Evolutionary conservation across 352 stramenopile species (phyloP).

Genomic region (Phytophthora syringae): DNA sequence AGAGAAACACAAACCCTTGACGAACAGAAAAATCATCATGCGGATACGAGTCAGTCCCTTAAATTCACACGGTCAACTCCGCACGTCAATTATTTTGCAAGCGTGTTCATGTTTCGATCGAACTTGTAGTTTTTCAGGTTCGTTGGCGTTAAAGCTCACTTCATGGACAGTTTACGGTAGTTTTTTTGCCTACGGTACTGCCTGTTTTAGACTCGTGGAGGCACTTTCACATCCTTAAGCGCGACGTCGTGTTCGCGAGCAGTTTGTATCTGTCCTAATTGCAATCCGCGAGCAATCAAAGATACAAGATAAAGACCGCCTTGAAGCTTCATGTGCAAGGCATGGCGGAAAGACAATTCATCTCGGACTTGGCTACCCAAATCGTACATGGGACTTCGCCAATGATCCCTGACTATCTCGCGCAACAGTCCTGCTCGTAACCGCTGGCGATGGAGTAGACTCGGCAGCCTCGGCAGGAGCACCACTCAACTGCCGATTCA

Average conservation of each 20-base stretch:
- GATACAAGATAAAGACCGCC: neutral
- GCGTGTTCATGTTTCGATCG: too few relatives aligned
- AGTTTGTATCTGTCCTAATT: constrained; percentile 93
- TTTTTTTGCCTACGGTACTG: too few relatives aligned
- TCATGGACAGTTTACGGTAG: too few relatives aligned
- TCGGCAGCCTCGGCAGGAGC: neutral
- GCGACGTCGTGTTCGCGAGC: constrained; percentile 98
- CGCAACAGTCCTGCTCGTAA: neutral
- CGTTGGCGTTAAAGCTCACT: neutral
- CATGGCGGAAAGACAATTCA: constrained; percentile 1
- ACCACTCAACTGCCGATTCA: constrained; percentile 24
- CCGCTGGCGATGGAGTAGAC: neutral
- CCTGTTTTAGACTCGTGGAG: too few relatives aligned
- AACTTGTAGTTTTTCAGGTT: neutral
- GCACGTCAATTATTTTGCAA: neutral
- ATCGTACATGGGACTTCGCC: constrained; percentile 47
- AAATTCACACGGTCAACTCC: neutral
- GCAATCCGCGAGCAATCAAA: neutral
- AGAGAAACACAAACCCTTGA: too few relatives aligned
- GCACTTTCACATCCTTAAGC: too few relatives aligned
- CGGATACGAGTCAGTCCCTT: too few relatives aligned
- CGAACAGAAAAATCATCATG: too few relatives aligned
- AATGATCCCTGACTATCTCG: neutral
- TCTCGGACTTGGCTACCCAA: constrained; percentile 26
- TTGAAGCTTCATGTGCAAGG: neutral